Evolutionary conservation across 306 rosid genomes (phyloP).

Genomic region (Sindora glabra): DNA sequence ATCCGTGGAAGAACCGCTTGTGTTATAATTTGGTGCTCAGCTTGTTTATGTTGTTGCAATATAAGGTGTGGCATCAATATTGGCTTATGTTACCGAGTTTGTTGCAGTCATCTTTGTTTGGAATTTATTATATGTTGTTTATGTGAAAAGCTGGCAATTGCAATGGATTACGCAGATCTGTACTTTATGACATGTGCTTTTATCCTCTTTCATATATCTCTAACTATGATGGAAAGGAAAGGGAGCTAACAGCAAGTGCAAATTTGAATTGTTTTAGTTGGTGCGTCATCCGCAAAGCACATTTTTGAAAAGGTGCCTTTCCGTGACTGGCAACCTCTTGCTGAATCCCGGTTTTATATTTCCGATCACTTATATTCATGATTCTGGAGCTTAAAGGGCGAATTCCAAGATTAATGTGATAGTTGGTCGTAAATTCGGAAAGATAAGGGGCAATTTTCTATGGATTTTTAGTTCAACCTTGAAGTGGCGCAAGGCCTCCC

Average conservation of each 20-base stretch:
- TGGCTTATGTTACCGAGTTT: neutral
- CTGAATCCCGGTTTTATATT: neutral
- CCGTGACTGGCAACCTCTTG: neutral
- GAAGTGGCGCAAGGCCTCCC: too few relatives aligned
- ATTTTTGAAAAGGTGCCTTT: neutral
- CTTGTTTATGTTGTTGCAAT: neutral
- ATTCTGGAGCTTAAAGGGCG: neutral
- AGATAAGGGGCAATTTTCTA: neutral
- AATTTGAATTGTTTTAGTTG: neutral
- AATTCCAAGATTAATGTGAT: neutral
- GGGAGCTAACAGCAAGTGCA: neutral
- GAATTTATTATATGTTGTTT: neutral
- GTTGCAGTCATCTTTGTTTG: neutral
- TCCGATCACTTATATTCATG: neutral
- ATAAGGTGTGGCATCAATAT: neutral
- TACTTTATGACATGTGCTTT: conserved; percentile 2
- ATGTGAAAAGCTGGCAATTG: neutral
- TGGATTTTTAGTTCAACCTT: too few relatives aligned
- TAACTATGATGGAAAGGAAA: neutral
- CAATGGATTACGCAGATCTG: conserved; percentile 17
- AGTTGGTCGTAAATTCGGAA: neutral
- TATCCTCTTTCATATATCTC: neutral
- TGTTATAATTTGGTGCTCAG: neutral
- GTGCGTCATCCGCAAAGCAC: neutral
- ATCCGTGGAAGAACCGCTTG: neutral